These are phyloP conservation scores for Lodderomyces metapsilosis DNA, from an alignment of 1,139 yeast species.

Conservation along the genomic window DNA sequence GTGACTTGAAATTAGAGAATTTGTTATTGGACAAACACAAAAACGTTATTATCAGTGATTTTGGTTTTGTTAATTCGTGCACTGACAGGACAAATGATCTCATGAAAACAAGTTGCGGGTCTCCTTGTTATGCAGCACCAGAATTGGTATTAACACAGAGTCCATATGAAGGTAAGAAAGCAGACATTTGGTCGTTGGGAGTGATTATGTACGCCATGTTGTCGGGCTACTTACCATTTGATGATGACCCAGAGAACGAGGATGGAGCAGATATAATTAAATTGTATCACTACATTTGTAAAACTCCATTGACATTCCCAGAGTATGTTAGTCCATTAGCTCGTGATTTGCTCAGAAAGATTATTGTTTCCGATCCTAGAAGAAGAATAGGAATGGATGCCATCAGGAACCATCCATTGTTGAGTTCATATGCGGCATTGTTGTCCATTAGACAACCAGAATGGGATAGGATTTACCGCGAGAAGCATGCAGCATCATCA, in stretches of 20 bases:
- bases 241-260: constrained; percentile 95
- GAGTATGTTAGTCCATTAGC: constrained; percentile 91
- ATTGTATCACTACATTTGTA: constrained; percentile 86
- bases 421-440: constrained; percentile 76
- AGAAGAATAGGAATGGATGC: constrained; percentile 67
- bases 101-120: constrained; percentile 96
- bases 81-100: constrained; percentile 61
- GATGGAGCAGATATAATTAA: constrained; percentile 93
- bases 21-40: constrained; percentile 74
- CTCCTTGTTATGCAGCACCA: constrained; percentile 98
- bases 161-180: constrained; percentile 91
- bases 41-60: constrained; percentile 77
- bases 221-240: constrained; percentile 96
- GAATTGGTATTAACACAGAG: constrained; percentile 86
- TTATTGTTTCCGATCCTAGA: constrained; percentile 83
- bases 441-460: constrained; percentile 82
- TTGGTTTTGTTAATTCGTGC: constrained; percentile 92
- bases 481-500: constrained; percentile 18
- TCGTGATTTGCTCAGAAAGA: constrained; percentile 81
- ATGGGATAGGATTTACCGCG: constrained; percentile 70
- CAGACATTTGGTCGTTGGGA: constrained; percentile 97
- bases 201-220: constrained; percentile 94
- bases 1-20: constrained; percentile 76
- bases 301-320: constrained; percentile 91
- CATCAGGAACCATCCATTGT: constrained; percentile 84